Evolutionary conservation across 352 stramenopile genomes (phyloP).

Genomic region (Phytophthora cactorum): DNA sequence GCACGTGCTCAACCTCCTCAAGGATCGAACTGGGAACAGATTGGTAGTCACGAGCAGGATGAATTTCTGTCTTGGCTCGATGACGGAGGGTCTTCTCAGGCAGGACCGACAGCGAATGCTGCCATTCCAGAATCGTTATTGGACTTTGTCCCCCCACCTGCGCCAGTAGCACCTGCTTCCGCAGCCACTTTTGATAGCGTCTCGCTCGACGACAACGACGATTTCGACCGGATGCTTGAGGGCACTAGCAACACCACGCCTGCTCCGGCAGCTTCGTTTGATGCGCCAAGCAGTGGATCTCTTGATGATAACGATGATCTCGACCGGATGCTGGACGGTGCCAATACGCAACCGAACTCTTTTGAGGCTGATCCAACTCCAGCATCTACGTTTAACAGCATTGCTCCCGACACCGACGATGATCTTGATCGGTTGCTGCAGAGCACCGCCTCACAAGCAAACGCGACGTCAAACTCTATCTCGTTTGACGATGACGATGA

Average conservation of each 20-base stretch:
- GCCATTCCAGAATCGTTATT: not conserved
- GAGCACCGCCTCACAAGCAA: slow-evolving; percentile 1
- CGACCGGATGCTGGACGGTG: slow-evolving; percentile 11
- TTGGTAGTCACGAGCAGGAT: slow-evolving; percentile 46
- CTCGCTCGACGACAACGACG: slow-evolving; percentile 43
- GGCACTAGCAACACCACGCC: not conserved
- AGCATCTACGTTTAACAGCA: slow-evolving; percentile 1
- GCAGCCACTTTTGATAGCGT: slow-evolving; percentile 22
- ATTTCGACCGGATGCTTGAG: slow-evolving; percentile 16
- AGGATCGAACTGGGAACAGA: slow-evolving; percentile 40
- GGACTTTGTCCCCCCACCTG: slow-evolving; percentile 18
- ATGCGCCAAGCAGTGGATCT: slow-evolving; percentile 26
- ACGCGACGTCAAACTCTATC: slow-evolving; percentile 1
- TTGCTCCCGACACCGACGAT: slow-evolving; percentile 22
- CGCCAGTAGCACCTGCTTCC: not conserved
- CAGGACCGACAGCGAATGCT: not conserved
- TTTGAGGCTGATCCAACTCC: not conserved
- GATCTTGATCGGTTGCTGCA: slow-evolving; percentile 25
- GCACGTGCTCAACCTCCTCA: slow-evolving; percentile 8
- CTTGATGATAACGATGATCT: slow-evolving; percentile 42
- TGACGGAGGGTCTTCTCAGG: slow-evolving; percentile 38
- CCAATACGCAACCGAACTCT: slow-evolving; percentile 1
- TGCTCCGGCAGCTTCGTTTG: slow-evolving; percentile 1
- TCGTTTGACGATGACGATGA: slow-evolving; percentile 36
- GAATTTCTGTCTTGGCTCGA: slow-evolving; percentile 88